Conservation (phyloP, 495 filamentous ascomycete species). For the Rostrohypoxylon terebratum region DNA sequence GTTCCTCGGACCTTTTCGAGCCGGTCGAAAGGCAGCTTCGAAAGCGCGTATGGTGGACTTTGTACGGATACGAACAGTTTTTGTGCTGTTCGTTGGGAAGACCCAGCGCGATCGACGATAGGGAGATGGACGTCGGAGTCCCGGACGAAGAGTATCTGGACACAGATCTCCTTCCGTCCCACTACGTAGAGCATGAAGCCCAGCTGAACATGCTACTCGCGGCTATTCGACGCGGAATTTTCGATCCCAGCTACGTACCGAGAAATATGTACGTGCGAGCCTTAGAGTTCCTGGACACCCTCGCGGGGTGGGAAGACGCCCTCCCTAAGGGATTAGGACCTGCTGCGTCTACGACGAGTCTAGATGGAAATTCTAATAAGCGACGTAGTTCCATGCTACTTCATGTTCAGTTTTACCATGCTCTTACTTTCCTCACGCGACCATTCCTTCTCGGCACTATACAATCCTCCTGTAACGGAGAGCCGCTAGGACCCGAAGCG, state of each 20-base stretch:
- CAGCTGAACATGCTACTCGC: conserved; percentile 36
- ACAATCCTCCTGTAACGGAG: conserved; percentile 7
- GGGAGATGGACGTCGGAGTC: conserved; percentile 54
- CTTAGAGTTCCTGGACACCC: conserved; percentile 49
- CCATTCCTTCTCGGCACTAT: conserved; percentile 48
- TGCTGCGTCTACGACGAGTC: conserved; percentile 20
- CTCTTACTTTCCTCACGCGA: conserved; percentile 46
- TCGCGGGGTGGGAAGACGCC: conserved; percentile 54
- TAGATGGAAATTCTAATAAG: conserved; percentile 37
- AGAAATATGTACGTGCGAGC: conserved; percentile 37
- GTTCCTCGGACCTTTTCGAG: conserved; percentile 51
- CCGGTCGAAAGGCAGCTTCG: conserved; percentile 55
- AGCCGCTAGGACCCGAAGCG: conserved; percentile 25
- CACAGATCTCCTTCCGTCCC: conserved; percentile 42
- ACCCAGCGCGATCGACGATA: conserved; percentile 59
- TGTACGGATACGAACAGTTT: conserved; percentile 60
- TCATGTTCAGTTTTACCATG: conserved; percentile 52
- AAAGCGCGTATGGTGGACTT: conserved; percentile 63
- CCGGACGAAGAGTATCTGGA: conserved; percentile 51
- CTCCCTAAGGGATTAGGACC: conserved; percentile 51
- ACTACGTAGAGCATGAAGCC: conserved; percentile 46
- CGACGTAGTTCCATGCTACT: conserved; percentile 47
- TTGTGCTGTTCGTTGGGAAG: conserved; percentile 60
- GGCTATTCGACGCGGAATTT: conserved; percentile 32
- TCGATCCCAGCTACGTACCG: conserved; percentile 37